Percentiles rank a stretch among this genome's conserved stretches.
These are phyloP conservation scores for Phytophthora foliorum DNA, from an alignment of 352 stramenopile genomes.

Conservation along the genomic window DNA sequence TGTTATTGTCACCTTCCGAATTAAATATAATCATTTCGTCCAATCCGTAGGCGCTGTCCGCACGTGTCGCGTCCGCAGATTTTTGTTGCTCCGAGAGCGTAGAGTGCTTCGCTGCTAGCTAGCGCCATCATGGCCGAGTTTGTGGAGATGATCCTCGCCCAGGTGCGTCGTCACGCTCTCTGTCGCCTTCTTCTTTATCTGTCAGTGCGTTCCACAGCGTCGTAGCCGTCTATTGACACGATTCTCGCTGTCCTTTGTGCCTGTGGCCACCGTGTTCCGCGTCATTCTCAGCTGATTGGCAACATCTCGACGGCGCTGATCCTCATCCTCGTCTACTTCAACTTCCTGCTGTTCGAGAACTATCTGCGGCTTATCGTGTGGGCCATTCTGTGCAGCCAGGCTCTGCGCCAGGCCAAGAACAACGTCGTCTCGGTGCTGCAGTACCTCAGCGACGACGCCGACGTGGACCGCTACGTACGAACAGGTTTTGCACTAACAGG, in stretches of 20 bases:
- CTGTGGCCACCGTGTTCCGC: not conserved
- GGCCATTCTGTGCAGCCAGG: slow-evolving; percentile 89
- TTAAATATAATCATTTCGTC: slow-evolving; percentile 11
- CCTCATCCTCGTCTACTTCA: slow-evolving; percentile 90
- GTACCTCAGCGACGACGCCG: slow-evolving; percentile 85
- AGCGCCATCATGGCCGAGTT: slow-evolving; percentile 73
- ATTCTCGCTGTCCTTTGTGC: not conserved
- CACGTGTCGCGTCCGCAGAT: slow-evolving; percentile 6
- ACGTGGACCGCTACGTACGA: slow-evolving; percentile 77
- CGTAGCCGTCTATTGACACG: not conserved
- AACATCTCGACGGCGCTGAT: slow-evolving; percentile 91
- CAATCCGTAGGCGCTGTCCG: not conserved
- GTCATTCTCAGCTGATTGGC: slow-evolving; percentile 70
- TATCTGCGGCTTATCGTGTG: slow-evolving; percentile 90
- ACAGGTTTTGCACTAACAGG: not conserved
- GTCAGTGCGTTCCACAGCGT: not conserved
- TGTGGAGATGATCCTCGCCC: slow-evolving; percentile 85
- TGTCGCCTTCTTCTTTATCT: not conserved
- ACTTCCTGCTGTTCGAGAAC: slow-evolving; percentile 92
- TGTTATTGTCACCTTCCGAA: not conserved
- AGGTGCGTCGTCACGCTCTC: slow-evolving; percentile 48
- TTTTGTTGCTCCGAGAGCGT: slow-evolving; percentile 8
- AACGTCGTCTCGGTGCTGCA: slow-evolving; percentile 85
- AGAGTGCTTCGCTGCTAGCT: not conserved
- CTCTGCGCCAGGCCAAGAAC: slow-evolving; percentile 87